Conservation (phyloP, 1,284 basidiomycete genomes). For the Tilletiopsis washingtonensis region DNA sequence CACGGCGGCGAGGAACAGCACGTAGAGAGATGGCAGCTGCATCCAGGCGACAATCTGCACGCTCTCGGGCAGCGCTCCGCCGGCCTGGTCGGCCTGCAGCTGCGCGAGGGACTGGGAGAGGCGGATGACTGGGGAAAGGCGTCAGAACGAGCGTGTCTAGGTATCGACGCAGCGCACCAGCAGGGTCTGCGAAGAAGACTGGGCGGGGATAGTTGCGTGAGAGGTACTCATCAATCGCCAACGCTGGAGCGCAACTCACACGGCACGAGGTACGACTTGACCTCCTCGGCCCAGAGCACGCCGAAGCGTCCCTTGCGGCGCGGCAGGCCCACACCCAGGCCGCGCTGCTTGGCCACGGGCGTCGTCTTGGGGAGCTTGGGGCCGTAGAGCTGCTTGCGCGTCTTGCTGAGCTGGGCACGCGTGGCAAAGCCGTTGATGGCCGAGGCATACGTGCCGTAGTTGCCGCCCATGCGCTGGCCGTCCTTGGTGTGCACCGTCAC, state of each 20-base stretch:
- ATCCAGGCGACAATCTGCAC: slow-evolving; percentile 7
- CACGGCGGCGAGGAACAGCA: slow-evolving; percentile 4
- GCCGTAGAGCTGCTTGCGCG: slow-evolving; percentile 4
- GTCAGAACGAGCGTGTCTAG: too few relatives aligned
- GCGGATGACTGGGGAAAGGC: slow-evolving; percentile 9
- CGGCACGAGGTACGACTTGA: slow-evolving; percentile 1
- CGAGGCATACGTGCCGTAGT: slow-evolving; percentile 16
- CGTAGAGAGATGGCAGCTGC: slow-evolving; percentile 7
- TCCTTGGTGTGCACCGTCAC: slow-evolving; percentile 3
- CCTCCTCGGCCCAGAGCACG: slow-evolving; percentile 2
- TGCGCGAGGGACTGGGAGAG: slow-evolving; percentile 9
- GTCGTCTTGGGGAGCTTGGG: slow-evolving; percentile 4
- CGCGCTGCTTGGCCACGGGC: slow-evolving; percentile 4
- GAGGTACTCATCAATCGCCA: too few relatives aligned
- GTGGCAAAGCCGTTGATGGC: slow-evolving; percentile 15
- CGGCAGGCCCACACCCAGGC: slow-evolving; percentile 8
- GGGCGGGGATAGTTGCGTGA: too few relatives aligned
- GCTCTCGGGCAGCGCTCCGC: too few relatives aligned
- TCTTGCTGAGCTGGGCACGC: slow-evolving; percentile 5
- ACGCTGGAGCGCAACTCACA: too few relatives aligned
- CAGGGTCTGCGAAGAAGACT: slow-evolving; percentile 16
- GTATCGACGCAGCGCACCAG: not conserved
- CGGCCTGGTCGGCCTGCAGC: slow-evolving; percentile 1
- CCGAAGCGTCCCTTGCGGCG: slow-evolving; percentile 2
- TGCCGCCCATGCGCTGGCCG: slow-evolving; percentile 1